A percentile compares a stretch with the other conserved stretches of the same genome.
Conservation (phyloP, 1,139 yeast species). For the Sugiyamaella pinicola region DNA sequence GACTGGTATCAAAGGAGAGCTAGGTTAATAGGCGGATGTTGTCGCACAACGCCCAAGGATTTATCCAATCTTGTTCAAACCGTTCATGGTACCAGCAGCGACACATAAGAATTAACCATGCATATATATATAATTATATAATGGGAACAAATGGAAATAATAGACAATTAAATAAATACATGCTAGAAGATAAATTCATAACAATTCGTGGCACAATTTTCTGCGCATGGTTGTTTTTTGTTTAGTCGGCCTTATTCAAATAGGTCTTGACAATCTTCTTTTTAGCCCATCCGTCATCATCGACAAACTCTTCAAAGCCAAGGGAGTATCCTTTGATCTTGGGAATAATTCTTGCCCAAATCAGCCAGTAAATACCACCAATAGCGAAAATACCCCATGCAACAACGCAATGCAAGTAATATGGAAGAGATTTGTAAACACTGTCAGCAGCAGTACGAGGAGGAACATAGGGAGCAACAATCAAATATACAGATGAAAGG, state of each 20-base stretch:
- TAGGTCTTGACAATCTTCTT: conserved; percentile 47
- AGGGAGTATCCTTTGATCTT: conserved; percentile 58
- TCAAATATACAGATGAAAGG: conserved; percentile 67
- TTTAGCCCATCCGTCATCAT: conserved; percentile 76
- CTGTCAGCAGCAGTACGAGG: conserved; percentile 62
- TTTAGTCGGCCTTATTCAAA: conserved; percentile 1
- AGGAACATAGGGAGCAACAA: conserved; percentile 81
- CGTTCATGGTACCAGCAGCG: no score
- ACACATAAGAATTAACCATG: not conserved
- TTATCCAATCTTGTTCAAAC: not conserved
- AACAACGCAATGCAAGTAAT: conserved; percentile 80
- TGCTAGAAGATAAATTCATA: not conserved
- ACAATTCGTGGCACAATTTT: conserved; percentile 2
- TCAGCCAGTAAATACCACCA: conserved; percentile 71
- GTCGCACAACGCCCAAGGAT: conserved; percentile 6
- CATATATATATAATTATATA: not conserved
- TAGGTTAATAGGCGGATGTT: conserved; percentile 11
- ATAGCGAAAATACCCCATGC: conserved; percentile 76
- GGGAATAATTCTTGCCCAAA: conserved; percentile 68
- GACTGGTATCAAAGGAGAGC: conserved; percentile 10
- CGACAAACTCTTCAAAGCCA: conserved; percentile 60
- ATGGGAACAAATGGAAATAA: not conserved
- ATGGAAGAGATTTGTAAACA: conserved; percentile 69
- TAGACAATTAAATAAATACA: not conserved
- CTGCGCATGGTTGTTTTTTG: no score